Base-by-base conservation (phyloP, 2,329 filamentous ascomycete genomes). In the Phialophora tarda region DNA sequence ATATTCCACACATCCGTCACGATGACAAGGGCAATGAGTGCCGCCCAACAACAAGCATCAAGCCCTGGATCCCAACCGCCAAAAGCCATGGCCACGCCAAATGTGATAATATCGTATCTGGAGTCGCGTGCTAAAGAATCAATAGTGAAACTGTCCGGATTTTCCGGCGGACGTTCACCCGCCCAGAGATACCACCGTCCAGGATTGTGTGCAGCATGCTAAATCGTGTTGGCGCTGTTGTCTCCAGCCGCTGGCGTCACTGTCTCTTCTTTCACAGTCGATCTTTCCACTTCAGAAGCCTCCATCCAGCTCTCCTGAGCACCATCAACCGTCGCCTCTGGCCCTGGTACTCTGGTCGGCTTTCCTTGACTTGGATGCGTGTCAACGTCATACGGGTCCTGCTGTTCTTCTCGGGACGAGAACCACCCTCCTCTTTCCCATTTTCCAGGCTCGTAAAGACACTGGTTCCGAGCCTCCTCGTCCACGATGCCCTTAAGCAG, bases 371-470 rank as follows among this genome's bases (percentile, higher is more conserved):
- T 75, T 12, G 74, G 74, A 41, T 55, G 67, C 4, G 74, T 75
- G 32, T 72, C 62, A 5, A 71, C 67, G 3, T 61, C 54, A 47
- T 71, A 73, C 6, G 69, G 28, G 30, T 73, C 69, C 2, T 59
- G 54, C 6, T 58, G 24, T 17, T 63, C 59, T 63, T 79, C 74
- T 4, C 73, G 74, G n/a, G 75, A 71, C 17, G 80, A 77, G 70
- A 96, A 95, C 92, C 92, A 97, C 0, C 93, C 93, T 3, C 93
- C 93, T n/a, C 82, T 81, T 72, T 96, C 92, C 93, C 92, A 97
- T 54, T 88, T 77, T 0, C 92, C 92, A 2, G 86, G 81, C 53
- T 82, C 78, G 74, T 96, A 96, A 0, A 93, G 75, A 71, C 87
- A 89, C n/a, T 82, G 77, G 21, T 84, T 77, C 21, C 91, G 84